Base-by-base conservation (phyloP, 2,329 filamentous ascomycete genomes). In the Monilinia laxa region DNA sequence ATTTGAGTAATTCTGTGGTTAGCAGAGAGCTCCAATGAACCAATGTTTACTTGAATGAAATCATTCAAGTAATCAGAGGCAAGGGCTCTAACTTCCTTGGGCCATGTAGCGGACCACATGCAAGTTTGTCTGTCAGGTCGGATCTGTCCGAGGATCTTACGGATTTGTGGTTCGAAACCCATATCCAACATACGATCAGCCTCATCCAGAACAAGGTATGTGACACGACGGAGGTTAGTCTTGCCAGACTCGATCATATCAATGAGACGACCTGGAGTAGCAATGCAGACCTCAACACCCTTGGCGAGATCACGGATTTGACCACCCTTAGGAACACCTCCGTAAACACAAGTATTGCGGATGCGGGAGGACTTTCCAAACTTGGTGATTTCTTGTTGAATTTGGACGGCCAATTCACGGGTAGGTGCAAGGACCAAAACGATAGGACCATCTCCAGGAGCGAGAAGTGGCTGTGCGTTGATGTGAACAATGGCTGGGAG, bases 41-140 rank as follows among this genome's bases (percentile, higher is more conserved):
- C 94, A 76, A 97, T 95, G 83, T 98, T 98, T 82, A 98, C 95
- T 82, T 99, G 95, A 75, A 98, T 98, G 81, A 95, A 98, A 79
- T 99, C 90, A 74, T 90, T 89, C 75, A 97, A 86, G 84, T 95
- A 97, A 78, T 97, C 93, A 62, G 89, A 83, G 65, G 93, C 94
- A 74, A 98, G 85, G 78, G 93, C 90, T 76, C 94, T 92, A 74
- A 99, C 94, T 80, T 98, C 94, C 86, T 97, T 97, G 76, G 95
- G 95, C 93, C 95, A 99, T 9, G 95, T 99, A 74, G 95, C 95
- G 69, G 95, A 99, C 92, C 94, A 99, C 93, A 99, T 97, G 84
- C 95, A 95, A 70, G 95, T 99, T 81, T 99, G 95, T 85, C 95
- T 90, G 79, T 99, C 95, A 64, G 95, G 95, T 74, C 95, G 92